Percentiles rank a stretch among this genome's conserved stretches.
phyloP scores from a whole-genome alignment of 331 rosid genomes.

The Malus hybrid region DNA sequence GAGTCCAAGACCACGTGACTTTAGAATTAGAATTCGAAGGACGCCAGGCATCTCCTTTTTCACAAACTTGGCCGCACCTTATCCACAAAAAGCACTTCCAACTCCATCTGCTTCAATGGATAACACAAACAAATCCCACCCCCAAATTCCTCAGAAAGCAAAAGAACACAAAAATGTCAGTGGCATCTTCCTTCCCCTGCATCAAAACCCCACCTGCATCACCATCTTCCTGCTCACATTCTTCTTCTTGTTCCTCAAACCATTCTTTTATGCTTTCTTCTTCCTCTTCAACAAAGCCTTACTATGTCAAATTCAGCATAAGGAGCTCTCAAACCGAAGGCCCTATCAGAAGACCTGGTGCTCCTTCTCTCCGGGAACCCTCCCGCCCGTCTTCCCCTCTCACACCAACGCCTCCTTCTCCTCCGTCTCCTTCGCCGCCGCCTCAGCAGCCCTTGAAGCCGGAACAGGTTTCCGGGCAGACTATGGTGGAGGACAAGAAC shows the following conservation, averaged over 20 bases:
- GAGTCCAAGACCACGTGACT: not conserved
- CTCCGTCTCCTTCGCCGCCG: constrained; percentile 36
- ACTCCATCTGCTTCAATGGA: constrained; percentile 26
- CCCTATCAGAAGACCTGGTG: constrained; percentile 85
- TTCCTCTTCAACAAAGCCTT: constrained; percentile 28
- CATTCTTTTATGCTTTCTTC: constrained; percentile 36
- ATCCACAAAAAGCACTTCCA: constrained; percentile 43
- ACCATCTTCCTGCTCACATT: constrained; percentile 25
- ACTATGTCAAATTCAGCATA: constrained; percentile 23
- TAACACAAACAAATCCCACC: constrained; percentile 26
- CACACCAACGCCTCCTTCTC: constrained; percentile 58
- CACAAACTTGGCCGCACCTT: constrained; percentile 54
- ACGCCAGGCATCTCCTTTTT: not conserved
- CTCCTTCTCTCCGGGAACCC: constrained; percentile 71
- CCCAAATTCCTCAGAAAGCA: constrained; percentile 7
- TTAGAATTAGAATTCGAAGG: not conserved
- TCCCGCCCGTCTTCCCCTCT: constrained; percentile 45
- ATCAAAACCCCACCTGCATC: constrained; percentile 59
- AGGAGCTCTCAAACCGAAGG: constrained; percentile 83
- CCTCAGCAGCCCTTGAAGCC: constrained; percentile 24
- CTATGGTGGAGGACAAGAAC: constrained; percentile 35
- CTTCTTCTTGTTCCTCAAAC: constrained; percentile 32
- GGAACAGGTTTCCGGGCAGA: constrained; percentile 3
- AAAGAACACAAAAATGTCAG: constrained; percentile 44
- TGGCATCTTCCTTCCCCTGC: constrained; percentile 66